Percentiles rank a stretch among this genome's conserved stretches.
Conservation (phyloP, 305 asterid species). For the Solanum hybrid region DNA sequence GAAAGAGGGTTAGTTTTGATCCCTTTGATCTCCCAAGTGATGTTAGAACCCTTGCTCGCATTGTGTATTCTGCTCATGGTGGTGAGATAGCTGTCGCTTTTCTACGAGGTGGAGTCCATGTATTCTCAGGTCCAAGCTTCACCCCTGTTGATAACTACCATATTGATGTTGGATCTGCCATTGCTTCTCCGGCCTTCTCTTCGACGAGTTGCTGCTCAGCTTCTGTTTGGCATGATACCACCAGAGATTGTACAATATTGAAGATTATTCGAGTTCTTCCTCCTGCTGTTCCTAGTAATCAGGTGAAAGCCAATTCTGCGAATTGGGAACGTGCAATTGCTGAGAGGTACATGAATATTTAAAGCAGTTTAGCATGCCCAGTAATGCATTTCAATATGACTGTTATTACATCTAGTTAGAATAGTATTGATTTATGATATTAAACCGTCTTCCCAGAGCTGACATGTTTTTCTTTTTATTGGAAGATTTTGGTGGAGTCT, state of each 20-base stretch:
- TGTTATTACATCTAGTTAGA: not conserved
- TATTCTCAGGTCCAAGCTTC: conserved; percentile 79
- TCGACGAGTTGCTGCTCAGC: conserved; percentile 99
- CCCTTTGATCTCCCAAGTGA: conserved; percentile 98
- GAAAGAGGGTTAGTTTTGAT: conserved; percentile 72
- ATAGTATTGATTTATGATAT: not conserved
- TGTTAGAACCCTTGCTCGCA: conserved; percentile 90
- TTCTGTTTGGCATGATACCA: conserved; percentile 91
- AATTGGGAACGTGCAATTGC: conserved; percentile 99
- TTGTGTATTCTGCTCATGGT: conserved; percentile 96
- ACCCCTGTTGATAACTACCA: conserved; percentile 70
- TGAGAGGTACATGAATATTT: conserved; percentile 57
- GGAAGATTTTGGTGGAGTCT: conserved; percentile 99
- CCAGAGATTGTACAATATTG: conserved; percentile 73
- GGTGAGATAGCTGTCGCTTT: conserved; percentile 97
- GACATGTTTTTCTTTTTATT: conserved; percentile 10
- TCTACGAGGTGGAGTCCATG: conserved; percentile 78
- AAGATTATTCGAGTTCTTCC: conserved; percentile 94
- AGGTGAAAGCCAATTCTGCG: conserved; percentile 74
- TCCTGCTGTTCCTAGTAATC: conserved; percentile 64
- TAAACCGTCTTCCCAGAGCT: not conserved
- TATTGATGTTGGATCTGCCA: conserved; percentile 83
- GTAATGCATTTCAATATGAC: not conserved
- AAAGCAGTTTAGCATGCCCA: not conserved
- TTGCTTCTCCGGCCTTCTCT: conserved; percentile 95